Evolutionary conservation across 441 rosid species (phyloP), one percentile per base, ranked within the genome.

Genomic region (Sinapis alba): DNA sequence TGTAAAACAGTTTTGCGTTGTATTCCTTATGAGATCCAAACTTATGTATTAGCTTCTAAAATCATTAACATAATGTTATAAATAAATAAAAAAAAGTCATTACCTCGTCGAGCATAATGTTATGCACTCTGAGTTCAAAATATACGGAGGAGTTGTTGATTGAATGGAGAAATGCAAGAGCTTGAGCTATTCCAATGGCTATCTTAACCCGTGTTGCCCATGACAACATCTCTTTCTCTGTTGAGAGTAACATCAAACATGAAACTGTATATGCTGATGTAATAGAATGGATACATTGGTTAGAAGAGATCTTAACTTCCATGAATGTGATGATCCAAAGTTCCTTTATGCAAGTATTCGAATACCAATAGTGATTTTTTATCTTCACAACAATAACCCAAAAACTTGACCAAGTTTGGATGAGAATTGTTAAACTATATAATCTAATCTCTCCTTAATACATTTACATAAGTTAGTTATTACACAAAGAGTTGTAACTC

Each of bases 151-250:
- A 20, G 34, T 47, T 60, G 30, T 26, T 71, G 61, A 61, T 21
- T 6, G 75, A 71, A 24, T 71, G 50, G 36, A 61, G 5, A 71
- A 64, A 73, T 38, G 70, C 71, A 26, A 73, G 8, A 38, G 45
- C 26, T 64, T 64, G 70, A 26, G 77, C 77, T 38, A 71, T 62
- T 73, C 77, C 77, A 5, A 54, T 64, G 21, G 71, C 77, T 54
- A 73, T 64, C 45, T 64, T 73, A 27, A 73, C 32, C 16, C 77
- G 45, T 64, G 12, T 54, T 38, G 57, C 57, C 77, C 77, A 73
- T 16, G 65, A 41, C 21, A 64, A 73, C n/a, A 69, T 20, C 21
- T 72, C 64, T 64, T 73, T 54, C 19, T 72, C 76, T 63, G 56
- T 63, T 72, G 56, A 51, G 10, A 11, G 54, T 5, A 45, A 45